A percentile compares a stretch with the other conserved stretches of the same genome.
Evolutionary conservation across 2,329 filamentous ascomycete genomes (phyloP).

Genomic region (Apiospora hydei): DNA sequence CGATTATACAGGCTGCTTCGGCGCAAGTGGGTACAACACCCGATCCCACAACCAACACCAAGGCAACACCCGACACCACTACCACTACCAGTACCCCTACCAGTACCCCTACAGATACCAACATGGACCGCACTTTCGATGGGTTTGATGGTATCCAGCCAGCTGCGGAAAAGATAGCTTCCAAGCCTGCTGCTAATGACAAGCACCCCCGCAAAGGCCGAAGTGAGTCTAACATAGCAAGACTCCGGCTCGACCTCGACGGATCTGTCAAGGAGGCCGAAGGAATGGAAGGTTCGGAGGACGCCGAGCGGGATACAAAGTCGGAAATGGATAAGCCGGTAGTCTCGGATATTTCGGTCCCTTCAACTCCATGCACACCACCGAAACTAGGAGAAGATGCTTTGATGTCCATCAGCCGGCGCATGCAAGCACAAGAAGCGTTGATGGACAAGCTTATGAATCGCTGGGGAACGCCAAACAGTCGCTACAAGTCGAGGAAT

Average conservation of each 20-base stretch:
- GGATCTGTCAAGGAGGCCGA: background rate
- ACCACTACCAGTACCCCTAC: no score
- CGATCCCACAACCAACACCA: background rate
- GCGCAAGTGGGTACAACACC: background rate
- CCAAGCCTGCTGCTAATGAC: background rate
- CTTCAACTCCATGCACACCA: conserved; percentile 11
- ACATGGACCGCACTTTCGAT: conserved; percentile 21
- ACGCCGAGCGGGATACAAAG: background rate
- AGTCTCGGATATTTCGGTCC: background rate
- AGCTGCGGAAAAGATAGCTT: background rate
- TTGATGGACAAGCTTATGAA: conserved; percentile 27
- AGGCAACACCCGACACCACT: background rate
- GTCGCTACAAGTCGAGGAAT: conserved; percentile 8
- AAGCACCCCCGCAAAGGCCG: conserved; percentile 25
- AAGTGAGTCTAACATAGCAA: conserved; percentile 2
- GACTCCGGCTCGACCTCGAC: conserved; percentile 4
- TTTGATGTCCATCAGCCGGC: conserved; percentile 24
- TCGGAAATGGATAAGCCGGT: background rate
- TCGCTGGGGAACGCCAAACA: conserved; percentile 25
- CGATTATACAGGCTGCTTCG: conserved; percentile 16
- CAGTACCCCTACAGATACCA: no score
- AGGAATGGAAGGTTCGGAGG: background rate
- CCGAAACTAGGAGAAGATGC: conserved; percentile 19
- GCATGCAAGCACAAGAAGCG: conserved; percentile 26
- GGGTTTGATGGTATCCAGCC: conserved; percentile 26